Evolutionary conservation across 2,329 filamentous ascomycete genomes (phyloP).

Genomic region (Tolypocladium capitatum): DNA sequence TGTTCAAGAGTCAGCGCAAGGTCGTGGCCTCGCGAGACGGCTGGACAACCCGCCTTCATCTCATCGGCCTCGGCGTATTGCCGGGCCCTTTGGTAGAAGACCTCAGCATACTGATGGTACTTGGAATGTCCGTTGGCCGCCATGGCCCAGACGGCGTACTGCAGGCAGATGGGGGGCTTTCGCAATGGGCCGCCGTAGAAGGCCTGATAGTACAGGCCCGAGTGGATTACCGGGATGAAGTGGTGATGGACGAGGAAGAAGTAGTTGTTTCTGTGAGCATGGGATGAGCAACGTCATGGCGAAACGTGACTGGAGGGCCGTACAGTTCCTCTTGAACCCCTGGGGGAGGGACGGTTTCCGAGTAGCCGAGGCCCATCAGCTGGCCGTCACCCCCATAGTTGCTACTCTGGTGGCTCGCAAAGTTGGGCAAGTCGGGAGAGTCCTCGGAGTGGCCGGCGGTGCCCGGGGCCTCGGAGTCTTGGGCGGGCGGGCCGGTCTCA

Average conservation of each 20-base stretch:
- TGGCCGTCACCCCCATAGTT: slow-evolving; percentile 10
- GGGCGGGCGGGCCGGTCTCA: slow-evolving; percentile 5
- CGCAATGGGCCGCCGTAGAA: slow-evolving; percentile 59
- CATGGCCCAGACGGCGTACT: slow-evolving; percentile 81
- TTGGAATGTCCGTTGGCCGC: slow-evolving; percentile 60
- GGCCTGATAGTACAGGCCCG: slow-evolving; percentile 58
- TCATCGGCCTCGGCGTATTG: slow-evolving; percentile 78
- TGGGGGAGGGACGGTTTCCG: slow-evolving; percentile 66
- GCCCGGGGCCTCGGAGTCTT: slow-evolving; percentile 4
- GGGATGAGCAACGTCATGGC: neutral
- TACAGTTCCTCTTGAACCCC: slow-evolving; percentile 77
- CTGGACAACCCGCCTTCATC: slow-evolving; percentile 44
- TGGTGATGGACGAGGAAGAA: slow-evolving; percentile 68
- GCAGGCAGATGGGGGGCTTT: slow-evolving; percentile 68
- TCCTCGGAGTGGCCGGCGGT: slow-evolving; percentile 2
- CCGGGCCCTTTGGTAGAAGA: slow-evolving; percentile 70
- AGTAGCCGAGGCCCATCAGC: slow-evolving; percentile 66
- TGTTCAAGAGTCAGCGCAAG: slow-evolving; percentile 8
- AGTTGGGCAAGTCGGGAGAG: slow-evolving; percentile 7
- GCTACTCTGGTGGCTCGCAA: slow-evolving; percentile 1
- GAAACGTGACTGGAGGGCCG: slow-evolving; percentile 12
- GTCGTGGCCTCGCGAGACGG: neutral
- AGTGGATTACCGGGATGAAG: slow-evolving; percentile 65
- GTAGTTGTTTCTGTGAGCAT: slow-evolving; percentile 42
- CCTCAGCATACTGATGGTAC: slow-evolving; percentile 56